A percentile compares a stretch with the other conserved stretches of the same genome.
Conservation (phyloP, 2,329 filamentous ascomycete species). For the Aurifilum marmelostoma region DNA sequence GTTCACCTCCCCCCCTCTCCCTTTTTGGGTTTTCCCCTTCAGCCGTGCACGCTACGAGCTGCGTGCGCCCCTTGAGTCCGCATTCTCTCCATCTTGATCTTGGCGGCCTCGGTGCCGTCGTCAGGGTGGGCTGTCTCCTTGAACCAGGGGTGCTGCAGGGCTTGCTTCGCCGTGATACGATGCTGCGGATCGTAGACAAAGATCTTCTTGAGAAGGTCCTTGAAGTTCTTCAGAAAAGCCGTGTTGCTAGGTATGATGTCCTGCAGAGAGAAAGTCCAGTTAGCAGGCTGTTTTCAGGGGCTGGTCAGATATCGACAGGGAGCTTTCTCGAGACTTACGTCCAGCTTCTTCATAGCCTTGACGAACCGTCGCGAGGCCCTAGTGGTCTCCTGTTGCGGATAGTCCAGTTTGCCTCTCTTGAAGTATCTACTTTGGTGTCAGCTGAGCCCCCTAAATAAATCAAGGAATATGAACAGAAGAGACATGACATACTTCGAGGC, state of each 20-base stretch:
- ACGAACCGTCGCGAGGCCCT: slow-evolving; percentile 68
- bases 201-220: slow-evolving; percentile 67
- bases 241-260: slow-evolving; percentile 66
- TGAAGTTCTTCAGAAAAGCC: slow-evolving; percentile 63
- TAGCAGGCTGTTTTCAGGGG: slow-evolving; percentile 28
- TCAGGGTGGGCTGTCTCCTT: slow-evolving; percentile 65
- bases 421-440: slow-evolving; percentile 59
- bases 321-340: slow-evolving; percentile 50
- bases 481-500: slow-evolving; percentile 61
- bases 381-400: slow-evolving; percentile 65
- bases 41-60: slow-evolving; percentile 29
- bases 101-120: slow-evolving; percentile 69
- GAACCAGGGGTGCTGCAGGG: slow-evolving; percentile 70
- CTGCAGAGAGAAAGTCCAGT: slow-evolving; percentile 41
- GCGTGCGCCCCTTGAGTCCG: slow-evolving; percentile 42
- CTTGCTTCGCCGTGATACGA: slow-evolving; percentile 69
- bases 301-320: neutral
- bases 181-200: slow-evolving; percentile 69
- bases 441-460: slow-evolving; percentile 11
- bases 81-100: slow-evolving; percentile 60
- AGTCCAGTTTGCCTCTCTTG: slow-evolving; percentile 67
- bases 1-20: too few species aligned
- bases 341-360: slow-evolving; percentile 71
- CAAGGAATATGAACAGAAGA: neutral
- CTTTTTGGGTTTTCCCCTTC: slow-evolving; percentile 16